These are phyloP conservation scores for Schizopora paradoxa DNA, from an alignment of 1,284 basidiomycete species.

Conservation along the genomic window DNA sequence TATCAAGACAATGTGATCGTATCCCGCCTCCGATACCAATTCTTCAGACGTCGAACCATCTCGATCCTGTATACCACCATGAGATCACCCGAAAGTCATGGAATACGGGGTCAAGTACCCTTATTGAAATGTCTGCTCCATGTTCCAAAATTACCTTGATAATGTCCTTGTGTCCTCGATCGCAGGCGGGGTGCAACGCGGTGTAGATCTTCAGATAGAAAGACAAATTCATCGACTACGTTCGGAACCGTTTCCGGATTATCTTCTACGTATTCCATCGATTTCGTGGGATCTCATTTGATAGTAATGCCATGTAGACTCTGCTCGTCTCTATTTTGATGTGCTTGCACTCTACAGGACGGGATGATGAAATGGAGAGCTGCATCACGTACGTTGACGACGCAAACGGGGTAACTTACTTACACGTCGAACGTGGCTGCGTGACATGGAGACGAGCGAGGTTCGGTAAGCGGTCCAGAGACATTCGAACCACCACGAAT, in stretches of 20 bases:
- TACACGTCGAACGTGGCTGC: too few relatives aligned
- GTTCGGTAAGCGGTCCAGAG: too few relatives aligned
- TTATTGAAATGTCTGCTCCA: slow-evolving; percentile 61
- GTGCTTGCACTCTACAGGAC: too few relatives aligned
- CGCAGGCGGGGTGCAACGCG: slow-evolving; percentile 78
- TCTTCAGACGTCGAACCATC: slow-evolving; percentile 65
- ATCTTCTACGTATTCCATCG: slow-evolving; percentile 42
- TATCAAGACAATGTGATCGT: slow-evolving; percentile 51
- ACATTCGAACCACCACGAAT: too few relatives aligned
- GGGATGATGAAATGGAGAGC: too few relatives aligned
- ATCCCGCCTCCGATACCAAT: slow-evolving; percentile 62
- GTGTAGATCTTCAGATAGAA: slow-evolving; percentile 77
- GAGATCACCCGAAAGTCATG: not conserved
- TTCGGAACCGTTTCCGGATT: slow-evolving; percentile 39
- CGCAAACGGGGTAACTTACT: too few relatives aligned
- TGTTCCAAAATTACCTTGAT: slow-evolving; percentile 57
- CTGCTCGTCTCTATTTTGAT: slow-evolving; percentile 31
- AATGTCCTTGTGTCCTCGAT: slow-evolving; percentile 61
- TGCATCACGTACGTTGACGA: too few relatives aligned
- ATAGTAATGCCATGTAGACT: slow-evolving; percentile 65
- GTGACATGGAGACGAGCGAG: too few relatives aligned
- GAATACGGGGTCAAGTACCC: slow-evolving; percentile 40
- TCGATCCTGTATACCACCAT: slow-evolving; percentile 47
- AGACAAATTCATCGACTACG: slow-evolving; percentile 59
- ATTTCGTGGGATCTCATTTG: slow-evolving; percentile 42